These are phyloP conservation scores for Zelopaecilomyces penicillatus DNA, from an alignment of 2,329 filamentous ascomycete genomes.

Conservation along the genomic window DNA sequence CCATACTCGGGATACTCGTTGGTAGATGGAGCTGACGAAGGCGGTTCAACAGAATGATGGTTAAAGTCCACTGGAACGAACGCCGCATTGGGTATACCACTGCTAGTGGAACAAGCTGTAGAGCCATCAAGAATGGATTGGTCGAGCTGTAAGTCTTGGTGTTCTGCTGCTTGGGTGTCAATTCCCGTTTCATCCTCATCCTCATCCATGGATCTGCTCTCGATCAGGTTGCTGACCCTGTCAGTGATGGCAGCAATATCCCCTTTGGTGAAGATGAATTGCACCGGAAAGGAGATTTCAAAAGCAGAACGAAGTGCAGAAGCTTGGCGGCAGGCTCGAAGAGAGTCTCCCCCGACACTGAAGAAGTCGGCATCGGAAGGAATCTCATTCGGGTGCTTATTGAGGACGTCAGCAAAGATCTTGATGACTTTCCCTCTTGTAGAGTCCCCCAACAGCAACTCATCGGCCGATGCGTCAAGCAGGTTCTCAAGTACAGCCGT, in stretches of 20 bases:
- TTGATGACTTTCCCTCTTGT: slow-evolving; percentile 32
- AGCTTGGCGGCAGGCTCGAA: slow-evolving; percentile 43
- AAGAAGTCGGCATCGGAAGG: slow-evolving; percentile 39
- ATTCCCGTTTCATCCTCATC: slow-evolving; percentile 10
- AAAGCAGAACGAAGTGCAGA: slow-evolving; percentile 42
- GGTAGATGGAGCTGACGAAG: slow-evolving; percentile 35
- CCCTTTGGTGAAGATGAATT: slow-evolving; percentile 41
- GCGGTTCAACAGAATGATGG: slow-evolving; percentile 38
- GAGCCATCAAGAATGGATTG: slow-evolving; percentile 36
- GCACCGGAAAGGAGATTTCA: slow-evolving; percentile 39
- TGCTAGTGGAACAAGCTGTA: slow-evolving; percentile 42
- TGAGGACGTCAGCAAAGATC: slow-evolving; percentile 38
- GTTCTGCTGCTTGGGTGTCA: slow-evolving; percentile 23
- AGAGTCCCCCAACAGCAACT: slow-evolving; percentile 18
- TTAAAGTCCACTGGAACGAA: slow-evolving; percentile 43
- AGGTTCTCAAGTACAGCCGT: too few species aligned
- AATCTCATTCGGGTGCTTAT: slow-evolving; percentile 30
- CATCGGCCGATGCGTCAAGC: slow-evolving; percentile 15
- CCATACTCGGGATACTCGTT: slow-evolving; percentile 33
- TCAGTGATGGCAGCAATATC: slow-evolving; percentile 32
- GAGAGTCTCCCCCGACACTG: slow-evolving; percentile 43
- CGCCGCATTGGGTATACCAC: slow-evolving; percentile 43
- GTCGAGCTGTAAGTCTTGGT: slow-evolving; percentile 38
- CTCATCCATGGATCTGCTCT: not conserved
- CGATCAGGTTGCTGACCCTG: slow-evolving; percentile 26